Conservation (phyloP, 768 basidiomycete species). For the Coprinopsis cinerea region DNA sequence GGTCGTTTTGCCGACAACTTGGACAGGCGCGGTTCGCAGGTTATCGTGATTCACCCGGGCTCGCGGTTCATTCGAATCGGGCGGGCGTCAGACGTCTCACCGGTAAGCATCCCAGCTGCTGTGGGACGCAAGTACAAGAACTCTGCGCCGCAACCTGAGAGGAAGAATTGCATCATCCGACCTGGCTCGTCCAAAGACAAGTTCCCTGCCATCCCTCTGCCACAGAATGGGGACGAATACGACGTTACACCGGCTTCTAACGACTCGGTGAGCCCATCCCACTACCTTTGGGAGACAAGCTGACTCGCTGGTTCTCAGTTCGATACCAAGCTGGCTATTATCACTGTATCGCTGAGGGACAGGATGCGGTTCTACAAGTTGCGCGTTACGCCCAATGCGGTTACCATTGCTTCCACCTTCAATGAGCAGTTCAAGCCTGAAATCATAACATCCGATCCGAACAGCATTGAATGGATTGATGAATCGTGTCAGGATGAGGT, state of each 20-base stretch:
- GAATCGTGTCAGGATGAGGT: conserved; percentile 41
- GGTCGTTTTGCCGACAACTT: conserved; percentile 11
- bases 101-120: conserved; percentile 61
- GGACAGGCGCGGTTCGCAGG: conserved; percentile 71
- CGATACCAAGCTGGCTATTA: conserved; percentile 67
- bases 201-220: conserved; percentile 12
- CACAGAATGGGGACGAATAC: conserved; percentile 44
- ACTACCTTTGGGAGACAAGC: background rate
- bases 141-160: conserved; percentile 35
- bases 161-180: conserved; percentile 48
- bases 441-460: conserved; percentile 81
- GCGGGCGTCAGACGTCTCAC: conserved; percentile 70
- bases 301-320: conserved; percentile 39
- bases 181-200: conserved; percentile 36
- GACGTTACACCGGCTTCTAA: conserved; percentile 41
- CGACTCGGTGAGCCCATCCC: conserved; percentile 48
- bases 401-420: conserved; percentile 65
- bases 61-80: conserved; percentile 71
- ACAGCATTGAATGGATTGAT: conserved; percentile 79
- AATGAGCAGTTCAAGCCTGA: conserved; percentile 84
- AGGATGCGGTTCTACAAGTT: conserved; percentile 85
- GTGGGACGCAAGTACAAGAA: conserved; percentile 60
- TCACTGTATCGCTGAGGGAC: conserved; percentile 68
- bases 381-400: conserved; percentile 65
- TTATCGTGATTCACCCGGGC: conserved; percentile 76